Evolutionary conservation across 1,139 yeast species (phyloP), one percentile per base, ranked within the genome.

Genomic region (Candida neerlandica): DNA sequence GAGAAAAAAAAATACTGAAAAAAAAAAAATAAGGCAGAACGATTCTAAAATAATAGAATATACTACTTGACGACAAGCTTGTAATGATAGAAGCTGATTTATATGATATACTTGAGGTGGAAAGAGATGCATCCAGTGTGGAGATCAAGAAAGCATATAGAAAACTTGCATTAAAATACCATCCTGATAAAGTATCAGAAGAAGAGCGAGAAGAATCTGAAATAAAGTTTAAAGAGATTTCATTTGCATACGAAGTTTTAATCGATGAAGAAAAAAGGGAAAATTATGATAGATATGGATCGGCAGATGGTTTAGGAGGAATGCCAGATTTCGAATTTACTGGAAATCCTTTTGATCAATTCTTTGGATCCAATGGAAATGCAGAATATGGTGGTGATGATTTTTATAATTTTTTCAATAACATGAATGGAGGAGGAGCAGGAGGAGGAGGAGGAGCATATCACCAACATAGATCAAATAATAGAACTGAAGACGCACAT

Each of bases 61-160:
- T 4, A 21, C 23, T 21, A 21, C 23, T 21, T 21, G 23, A 21
- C 23, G 6, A 21, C 23, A 21, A 21, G 23, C 23, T 6, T 4
- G 23, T 21, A 21, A 43, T 43, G 42, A 18, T 41, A 18, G 60
- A 58, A 59, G 51, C 54, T 12, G 80, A 77, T 55, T 78, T 81
- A 50, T 89, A 89, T 65, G 90, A 80, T 52, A 72, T 88, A 6
- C 77, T 89, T 27, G 95, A 89, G 40, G 81, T 89, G 9, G 79
- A 79, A 9, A 65, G 78, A 16, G 75, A 81, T 19, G 95, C 96
- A 6, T 69, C 86, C 1, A 66, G 79, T 37, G 68, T 72, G 5
- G 96, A 89, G 54, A 86, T 89, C 61, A 84, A 86, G 57, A 83
- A 80, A 65, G 94, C 96, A 1, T 89, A 87, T 67, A 77, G 91